Evolutionary conservation across 176 grass and related monocot genomes (phyloP).

Genomic region (Leersia perrieri): DNA sequence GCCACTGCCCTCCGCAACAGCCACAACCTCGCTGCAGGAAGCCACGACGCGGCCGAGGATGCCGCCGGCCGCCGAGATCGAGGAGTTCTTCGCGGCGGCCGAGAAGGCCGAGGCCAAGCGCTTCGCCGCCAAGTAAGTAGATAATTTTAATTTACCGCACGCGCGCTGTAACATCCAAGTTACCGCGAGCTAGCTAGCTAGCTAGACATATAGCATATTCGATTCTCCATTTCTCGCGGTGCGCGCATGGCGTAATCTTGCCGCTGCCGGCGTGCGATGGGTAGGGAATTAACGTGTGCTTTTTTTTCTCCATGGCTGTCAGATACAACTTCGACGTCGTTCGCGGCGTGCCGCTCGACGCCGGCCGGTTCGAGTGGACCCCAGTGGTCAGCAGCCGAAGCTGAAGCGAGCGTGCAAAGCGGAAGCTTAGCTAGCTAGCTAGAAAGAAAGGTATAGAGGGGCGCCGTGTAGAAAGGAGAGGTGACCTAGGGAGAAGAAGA

Average conservation of each 20-base stretch:
- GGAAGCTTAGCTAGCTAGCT: conserved; percentile 6
- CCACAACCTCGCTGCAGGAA: not conserved
- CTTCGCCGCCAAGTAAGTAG: conserved; percentile 74
- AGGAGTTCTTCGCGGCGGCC: conserved; percentile 68
- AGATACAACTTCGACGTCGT: conserved; percentile 90
- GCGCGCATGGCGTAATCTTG: not conserved
- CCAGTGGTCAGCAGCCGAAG: conserved; percentile 43
- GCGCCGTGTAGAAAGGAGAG: conserved; percentile 25
- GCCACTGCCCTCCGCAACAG: not conserved
- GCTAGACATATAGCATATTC: no score
- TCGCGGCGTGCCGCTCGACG: conserved; percentile 55
- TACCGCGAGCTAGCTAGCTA: conserved; percentile 3
- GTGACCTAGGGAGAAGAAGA: not conserved
- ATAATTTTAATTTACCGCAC: not conserved
- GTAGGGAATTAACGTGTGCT: conserved; percentile 7
- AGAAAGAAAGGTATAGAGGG: conserved; percentile 1
- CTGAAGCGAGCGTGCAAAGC: conserved; percentile 31
- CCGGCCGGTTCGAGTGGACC: conserved; percentile 74
- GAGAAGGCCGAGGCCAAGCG: conserved; percentile 57
- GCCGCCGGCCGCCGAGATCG: conserved; percentile 58
- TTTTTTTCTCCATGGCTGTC: not conserved
- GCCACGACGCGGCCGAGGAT: not conserved
- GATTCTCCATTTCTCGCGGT: not conserved
- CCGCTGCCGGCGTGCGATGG: not conserved
- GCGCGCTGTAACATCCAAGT: not conserved